Base-by-base conservation (phyloP, 2,329 filamentous ascomycete genomes). In the Atkinsonella texensis region DNA sequence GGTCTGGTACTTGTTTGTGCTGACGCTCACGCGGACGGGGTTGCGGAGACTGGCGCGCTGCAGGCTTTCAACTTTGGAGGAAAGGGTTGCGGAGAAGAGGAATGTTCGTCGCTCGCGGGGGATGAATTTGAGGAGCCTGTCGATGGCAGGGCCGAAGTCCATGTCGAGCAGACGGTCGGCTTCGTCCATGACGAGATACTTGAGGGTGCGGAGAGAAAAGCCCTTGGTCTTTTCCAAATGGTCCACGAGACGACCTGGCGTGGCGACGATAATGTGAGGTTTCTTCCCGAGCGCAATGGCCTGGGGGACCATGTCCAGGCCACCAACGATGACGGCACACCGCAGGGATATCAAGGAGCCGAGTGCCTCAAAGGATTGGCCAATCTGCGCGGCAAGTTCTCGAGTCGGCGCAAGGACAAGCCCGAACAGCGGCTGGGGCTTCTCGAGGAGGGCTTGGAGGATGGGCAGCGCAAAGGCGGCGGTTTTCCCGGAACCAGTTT, bases 171-270 rank as follows among this genome's bases (percentile, higher is more conserved):
- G 76, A 53, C 90, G 77, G 66, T 97, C 91, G 23, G 91, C 91
- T 70, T 96, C 91, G 63, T 96, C 91, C 80, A 97, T 89, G 55
- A 96, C 90, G 3, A 97, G 74, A 63, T 91, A 95, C 63, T 90
- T 90, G 39, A 96, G 73, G 4, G 79, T 77, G 32, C 85, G 80
- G 47, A 97, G 72, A 1, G 85, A 90, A 69, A 98, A 97, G 11
- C 93, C 91, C 68, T 95, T 96, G 2, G 93, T 98, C 69, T 95
- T 95, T 65, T 97, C 89, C 9, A 97, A 73, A 60, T 98, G 93
- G 62, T 97, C 93, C 4, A 96, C 74, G 20, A 96, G 72, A 52
- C 91, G 81, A 49, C 90, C 91, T 0, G 91, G 91, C 0, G 91
- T 96, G 0, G 91, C 91, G 40, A 97, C 90, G 20, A 97, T 75